Evolutionary conservation across 768 basidiomycete species (phyloP), one percentile per base, ranked within the genome.

Genomic region (Mycena capillaripes): DNA sequence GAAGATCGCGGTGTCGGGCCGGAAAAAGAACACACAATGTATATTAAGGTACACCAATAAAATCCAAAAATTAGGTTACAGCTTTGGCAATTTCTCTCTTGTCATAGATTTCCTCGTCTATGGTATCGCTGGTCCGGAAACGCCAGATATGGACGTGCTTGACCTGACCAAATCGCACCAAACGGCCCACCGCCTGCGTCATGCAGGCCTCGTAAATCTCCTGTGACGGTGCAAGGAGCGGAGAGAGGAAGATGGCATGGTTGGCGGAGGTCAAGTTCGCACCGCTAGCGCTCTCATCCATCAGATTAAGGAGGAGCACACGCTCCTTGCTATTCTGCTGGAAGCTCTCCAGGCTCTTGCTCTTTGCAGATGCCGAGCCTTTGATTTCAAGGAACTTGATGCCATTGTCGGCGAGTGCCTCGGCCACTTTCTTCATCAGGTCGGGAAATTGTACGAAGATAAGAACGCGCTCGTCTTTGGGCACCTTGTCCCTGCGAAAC

Each of bases 391-490:
- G 87, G 84, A 90, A 95, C 50, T 87, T 86, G 77, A 98, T 90
- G 52, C 90, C 88, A 78, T 95, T 87, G 63, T 89, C 89, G 2
- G 80, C 84, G 73, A 98, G 88, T 0, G 96, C 95, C 72, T 96
- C 93, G 10, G 91, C 91, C 34, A 98, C 94, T 81, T 97, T 98
- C 79, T 91, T 91, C 89, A 94, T 95, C 69, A 98, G 87, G 82
- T 98, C 97, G 7, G 90, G 92, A 87, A 97, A 98, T 78, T 98
- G 97, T n/a, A 97, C 94, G 82, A 98, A 98, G 72, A 98, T 89
- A 52, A 98, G 89, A 21, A 97, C 89, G 10, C 95, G 92, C 76
- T 98, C 95, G 25, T 92, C 85, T 74, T 90, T 89, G 12, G 93
- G 90, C 56, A 96, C 88, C 48, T 85, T 83, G 67, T 89, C 89